These are phyloP conservation scores for Brassica napus DNA, from an alignment of 345 rosid genomes.

Conservation along the genomic window Da-Ae NC_063449.1:34325001-34325500, in stretches of 20 bases:
- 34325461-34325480: not conserved
- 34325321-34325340: slow-evolving; percentile 93
- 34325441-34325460: not conserved
- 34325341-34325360: slow-evolving; percentile 93
- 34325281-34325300: slow-evolving; percentile 82
- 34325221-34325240: not conserved
- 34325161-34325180: not conserved
- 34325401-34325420: slow-evolving; percentile 83
- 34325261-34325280: slow-evolving; percentile 95
- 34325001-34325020: not conserved
- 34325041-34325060: slow-evolving; percentile 1
- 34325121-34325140: not conserved
- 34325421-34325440: slow-evolving; percentile 1
- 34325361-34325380: slow-evolving; percentile 91
- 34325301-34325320: slow-evolving; percentile 80
- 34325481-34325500: no score
- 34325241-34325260: slow-evolving; percentile 81
- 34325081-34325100: not conserved
- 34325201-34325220: not conserved
- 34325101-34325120: not conserved
- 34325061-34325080: not conserved
- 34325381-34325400: slow-evolving; percentile 79
- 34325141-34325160: not conserved
- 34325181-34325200: not conserved
- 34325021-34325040: not conserved